Conservation (phyloP, 1,139 yeast genomes). For the Geotrichum klebahnii region DNA sequence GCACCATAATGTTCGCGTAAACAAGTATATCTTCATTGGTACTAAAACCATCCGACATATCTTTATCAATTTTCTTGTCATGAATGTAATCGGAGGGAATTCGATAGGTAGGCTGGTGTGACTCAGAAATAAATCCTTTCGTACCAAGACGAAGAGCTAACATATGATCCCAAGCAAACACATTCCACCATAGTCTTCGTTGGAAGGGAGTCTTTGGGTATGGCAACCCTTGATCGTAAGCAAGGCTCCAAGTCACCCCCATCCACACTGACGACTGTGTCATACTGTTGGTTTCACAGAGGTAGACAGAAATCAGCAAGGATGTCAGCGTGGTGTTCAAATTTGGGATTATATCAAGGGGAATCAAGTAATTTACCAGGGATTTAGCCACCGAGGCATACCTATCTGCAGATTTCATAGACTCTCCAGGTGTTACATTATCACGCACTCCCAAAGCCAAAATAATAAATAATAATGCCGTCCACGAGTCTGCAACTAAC, state of each 20-base stretch:
- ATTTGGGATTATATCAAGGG: slow-evolving; percentile 6
- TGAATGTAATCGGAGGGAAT: too few relatives aligned
- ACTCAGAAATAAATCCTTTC: slow-evolving; percentile 15
- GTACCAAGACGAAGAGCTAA: slow-evolving; percentile 20
- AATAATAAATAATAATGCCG: slow-evolving; percentile 27
- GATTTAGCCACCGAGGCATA: slow-evolving; percentile 2
- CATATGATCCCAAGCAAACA: slow-evolving; percentile 26
- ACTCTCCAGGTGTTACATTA: slow-evolving; percentile 14
- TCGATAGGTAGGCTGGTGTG: background rate
- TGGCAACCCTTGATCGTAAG: slow-evolving; percentile 22
- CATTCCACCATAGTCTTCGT: slow-evolving; percentile 24
- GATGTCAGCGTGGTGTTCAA: slow-evolving; percentile 7
- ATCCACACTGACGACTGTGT: slow-evolving; percentile 26
- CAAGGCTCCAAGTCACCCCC: slow-evolving; percentile 21
- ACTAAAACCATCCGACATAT: too few relatives aligned
- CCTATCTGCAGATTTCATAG: background rate
- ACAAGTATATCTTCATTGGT: too few relatives aligned
- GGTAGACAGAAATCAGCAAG: slow-evolving; percentile 24
- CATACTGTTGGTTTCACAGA: slow-evolving; percentile 23
- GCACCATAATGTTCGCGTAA: slow-evolving; percentile 10
- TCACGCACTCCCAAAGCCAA: slow-evolving; percentile 32
- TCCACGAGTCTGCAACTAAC: slow-evolving; percentile 25
- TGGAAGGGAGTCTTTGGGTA: slow-evolving; percentile 13
- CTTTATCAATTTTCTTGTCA: too few relatives aligned
- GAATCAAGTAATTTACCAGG: background rate